Conservation (phyloP, 441 rosid species). For the Syzygium malaccense region DNA sequence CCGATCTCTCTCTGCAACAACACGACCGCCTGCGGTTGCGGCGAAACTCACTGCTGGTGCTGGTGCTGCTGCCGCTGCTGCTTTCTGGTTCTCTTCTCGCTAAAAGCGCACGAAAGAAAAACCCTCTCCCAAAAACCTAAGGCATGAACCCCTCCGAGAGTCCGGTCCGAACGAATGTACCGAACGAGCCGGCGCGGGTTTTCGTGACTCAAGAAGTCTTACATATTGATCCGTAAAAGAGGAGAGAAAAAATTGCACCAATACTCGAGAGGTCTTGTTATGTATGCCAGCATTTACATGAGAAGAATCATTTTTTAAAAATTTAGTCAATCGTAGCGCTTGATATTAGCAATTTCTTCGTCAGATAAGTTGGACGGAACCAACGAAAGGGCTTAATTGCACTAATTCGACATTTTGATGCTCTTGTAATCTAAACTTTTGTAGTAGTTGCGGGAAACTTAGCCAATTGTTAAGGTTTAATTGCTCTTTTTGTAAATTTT, state of each 20-base stretch:
- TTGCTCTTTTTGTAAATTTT: no score
- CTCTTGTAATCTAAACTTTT: no score
- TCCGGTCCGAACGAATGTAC: neutral
- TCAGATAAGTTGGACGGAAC: neutral
- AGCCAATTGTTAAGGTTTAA: neutral
- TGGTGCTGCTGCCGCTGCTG: neutral
- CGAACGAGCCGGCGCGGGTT: neutral
- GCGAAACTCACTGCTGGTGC: neutral
- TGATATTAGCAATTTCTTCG: neutral
- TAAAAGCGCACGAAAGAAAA: neutral
- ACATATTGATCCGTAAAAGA: neutral
- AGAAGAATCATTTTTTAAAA: neutral
- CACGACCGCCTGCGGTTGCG: neutral
- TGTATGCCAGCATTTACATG: neutral
- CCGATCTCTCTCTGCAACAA: neutral
- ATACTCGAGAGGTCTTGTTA: neutral
- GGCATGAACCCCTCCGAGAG: neutral
- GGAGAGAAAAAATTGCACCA: neutral
- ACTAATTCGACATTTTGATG: no score
- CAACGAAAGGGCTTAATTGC: accelerated
- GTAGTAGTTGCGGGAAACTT: no score
- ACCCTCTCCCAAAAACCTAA: neutral
- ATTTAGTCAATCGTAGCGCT: no score
- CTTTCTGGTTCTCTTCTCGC: neutral
- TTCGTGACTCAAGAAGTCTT: neutral